phyloP scores from a whole-genome alignment of 2,329 filamentous ascomycete genomes.

The Hirsutella thompsonii region DNA sequence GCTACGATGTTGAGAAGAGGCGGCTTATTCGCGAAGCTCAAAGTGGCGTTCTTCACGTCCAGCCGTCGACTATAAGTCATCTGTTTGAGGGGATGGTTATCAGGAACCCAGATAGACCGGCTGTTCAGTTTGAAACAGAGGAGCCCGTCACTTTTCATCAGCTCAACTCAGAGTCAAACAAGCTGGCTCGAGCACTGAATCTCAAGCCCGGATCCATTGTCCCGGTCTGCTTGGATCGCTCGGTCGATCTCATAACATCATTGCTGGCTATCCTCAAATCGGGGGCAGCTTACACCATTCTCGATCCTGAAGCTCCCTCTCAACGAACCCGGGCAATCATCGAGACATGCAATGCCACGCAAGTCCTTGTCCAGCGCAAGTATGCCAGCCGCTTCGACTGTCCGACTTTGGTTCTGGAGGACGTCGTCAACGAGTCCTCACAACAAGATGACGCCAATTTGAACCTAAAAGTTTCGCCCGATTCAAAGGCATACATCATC shows the following conservation, averaged over 20 bases:
- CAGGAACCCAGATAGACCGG: not conserved
- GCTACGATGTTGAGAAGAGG: not conserved
- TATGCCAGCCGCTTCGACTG: not conserved
- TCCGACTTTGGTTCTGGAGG: not conserved
- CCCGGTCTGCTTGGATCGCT: slow-evolving; percentile 3
- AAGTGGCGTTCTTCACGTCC: not conserved
- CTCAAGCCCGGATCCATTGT: not conserved
- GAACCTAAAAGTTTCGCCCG: not conserved
- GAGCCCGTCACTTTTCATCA: not conserved
- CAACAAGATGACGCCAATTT: not conserved
- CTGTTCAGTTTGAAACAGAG: not conserved
- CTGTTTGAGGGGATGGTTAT: not conserved
- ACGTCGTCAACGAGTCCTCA: not conserved
- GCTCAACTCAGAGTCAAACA: not conserved
- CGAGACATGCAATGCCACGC: slow-evolving; percentile 4
- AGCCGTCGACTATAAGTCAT: not conserved
- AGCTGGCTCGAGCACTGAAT: not conserved
- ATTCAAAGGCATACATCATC: slow-evolving; percentile 9
- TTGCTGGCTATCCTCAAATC: slow-evolving; percentile 11
- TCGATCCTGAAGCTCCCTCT: slow-evolving; percentile 8
- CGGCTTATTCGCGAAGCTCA: not conserved
- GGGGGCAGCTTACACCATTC: slow-evolving; percentile 8
- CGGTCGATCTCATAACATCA: slow-evolving; percentile 6
- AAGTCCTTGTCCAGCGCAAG: slow-evolving; percentile 1
- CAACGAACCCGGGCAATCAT: slow-evolving; percentile 8